Conservation (phyloP, 169 alveolate genomes). For the Perkinsus olseni region DNA sequence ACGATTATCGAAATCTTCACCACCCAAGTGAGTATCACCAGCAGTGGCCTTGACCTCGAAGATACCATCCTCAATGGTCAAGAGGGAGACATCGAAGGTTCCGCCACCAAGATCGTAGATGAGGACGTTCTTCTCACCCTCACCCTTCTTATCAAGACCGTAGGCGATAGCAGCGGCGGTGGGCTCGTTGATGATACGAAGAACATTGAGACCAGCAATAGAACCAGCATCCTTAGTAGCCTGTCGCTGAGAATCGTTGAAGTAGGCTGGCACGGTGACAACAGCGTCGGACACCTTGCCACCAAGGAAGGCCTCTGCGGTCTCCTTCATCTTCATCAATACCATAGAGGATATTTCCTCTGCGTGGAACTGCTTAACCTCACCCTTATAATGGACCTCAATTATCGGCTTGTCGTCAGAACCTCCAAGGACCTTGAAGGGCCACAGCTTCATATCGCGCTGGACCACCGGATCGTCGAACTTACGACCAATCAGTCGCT, state of each 20-base stretch:
- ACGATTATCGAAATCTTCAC: slow-evolving; percentile 97
- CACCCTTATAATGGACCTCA: slow-evolving; percentile 74
- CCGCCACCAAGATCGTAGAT: slow-evolving; percentile 98
- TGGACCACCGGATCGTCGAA: slow-evolving; percentile 75
- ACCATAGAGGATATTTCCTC: slow-evolving; percentile 93
- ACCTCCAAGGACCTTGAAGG: slow-evolving; percentile 75
- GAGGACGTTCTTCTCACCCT: slow-evolving; percentile 78
- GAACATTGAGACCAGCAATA: slow-evolving; percentile 89
- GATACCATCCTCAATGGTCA: slow-evolving; percentile 91
- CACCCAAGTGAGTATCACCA: slow-evolving; percentile 99
- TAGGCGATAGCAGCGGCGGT: slow-evolving; percentile 98
- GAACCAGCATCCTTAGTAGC: slow-evolving; percentile 96
- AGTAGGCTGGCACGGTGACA: slow-evolving; percentile 98
- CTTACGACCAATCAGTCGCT: slow-evolving; percentile 85
- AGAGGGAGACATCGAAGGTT: slow-evolving; percentile 93
- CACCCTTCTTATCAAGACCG: slow-evolving; percentile 85
- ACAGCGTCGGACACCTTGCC: slow-evolving; percentile 89
- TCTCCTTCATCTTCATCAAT: slow-evolving; percentile 92
- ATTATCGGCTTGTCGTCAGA: slow-evolving; percentile 74
- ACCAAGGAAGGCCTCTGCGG: slow-evolving; percentile 92
- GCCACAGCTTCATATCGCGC: slow-evolving; percentile 82
- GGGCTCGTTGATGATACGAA: slow-evolving; percentile 93
- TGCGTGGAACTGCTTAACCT: slow-evolving; percentile 80
- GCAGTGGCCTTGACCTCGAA: slow-evolving; percentile 97
- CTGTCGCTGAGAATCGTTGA: slow-evolving; percentile 90